A percentile compares a stretch with the other conserved stretches of the same genome.
Evolutionary conservation across 2,329 filamentous ascomycete species (phyloP).

Genomic region (Zarea fungicola): DNA sequence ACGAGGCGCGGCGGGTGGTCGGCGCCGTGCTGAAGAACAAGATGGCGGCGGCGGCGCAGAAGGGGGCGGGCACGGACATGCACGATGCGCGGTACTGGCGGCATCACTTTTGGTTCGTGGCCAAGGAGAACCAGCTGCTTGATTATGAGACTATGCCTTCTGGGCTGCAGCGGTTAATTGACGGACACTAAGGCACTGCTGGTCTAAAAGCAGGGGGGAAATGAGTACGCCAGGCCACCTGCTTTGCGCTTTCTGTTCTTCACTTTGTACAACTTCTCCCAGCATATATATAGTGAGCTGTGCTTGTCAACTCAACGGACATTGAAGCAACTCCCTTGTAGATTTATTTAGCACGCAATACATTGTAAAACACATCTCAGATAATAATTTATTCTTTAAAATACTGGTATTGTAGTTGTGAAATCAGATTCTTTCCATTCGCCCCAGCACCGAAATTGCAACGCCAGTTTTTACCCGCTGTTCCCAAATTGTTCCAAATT

Average conservation of each 20-base stretch:
- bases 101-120: slow-evolving; percentile 47
- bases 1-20: slow-evolving; percentile 30
- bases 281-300: not conserved
- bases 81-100: slow-evolving; percentile 35
- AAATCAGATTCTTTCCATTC: too few species aligned
- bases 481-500: not conserved
- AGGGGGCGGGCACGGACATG: slow-evolving; percentile 16
- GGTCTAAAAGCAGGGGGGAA: too few species aligned
- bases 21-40: slow-evolving; percentile 24
- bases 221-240: too few species aligned
- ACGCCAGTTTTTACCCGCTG: not conserved
- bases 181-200: not conserved
- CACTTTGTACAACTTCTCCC: not conserved
- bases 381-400: too few species aligned
- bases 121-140: slow-evolving; percentile 35
- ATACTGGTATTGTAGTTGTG: too few species aligned
- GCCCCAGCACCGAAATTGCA: too few species aligned
- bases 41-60: slow-evolving; percentile 16
- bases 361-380: too few species aligned
- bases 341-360: too few species aligned
- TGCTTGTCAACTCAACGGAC: too few species aligned
- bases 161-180: slow-evolving; percentile 15
- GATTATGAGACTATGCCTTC: slow-evolving; percentile 18
- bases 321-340: too few species aligned
- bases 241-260: too few species aligned